Evolutionary conservation across 2,329 filamentous ascomycete species (phyloP).

Genomic region (Mariannaea elegans): DNA sequence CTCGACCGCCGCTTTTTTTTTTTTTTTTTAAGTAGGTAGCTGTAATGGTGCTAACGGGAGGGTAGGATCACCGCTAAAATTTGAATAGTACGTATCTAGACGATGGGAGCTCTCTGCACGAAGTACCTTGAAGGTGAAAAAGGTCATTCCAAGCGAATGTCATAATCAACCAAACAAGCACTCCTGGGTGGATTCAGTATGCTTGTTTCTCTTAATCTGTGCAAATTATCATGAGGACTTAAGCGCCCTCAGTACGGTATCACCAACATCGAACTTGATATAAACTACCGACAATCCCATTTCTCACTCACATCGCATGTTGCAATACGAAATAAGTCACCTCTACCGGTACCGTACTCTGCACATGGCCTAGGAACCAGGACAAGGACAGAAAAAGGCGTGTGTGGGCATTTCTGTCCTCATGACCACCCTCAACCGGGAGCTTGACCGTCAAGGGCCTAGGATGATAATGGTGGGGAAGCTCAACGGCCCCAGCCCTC

Average conservation of each 20-base stretch:
- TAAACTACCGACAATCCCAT: neutral
- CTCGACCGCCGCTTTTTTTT: conserved; percentile 13
- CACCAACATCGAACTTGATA: neutral
- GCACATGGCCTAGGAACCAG: too few species aligned
- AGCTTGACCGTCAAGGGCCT: neutral
- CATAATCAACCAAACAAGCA: too few species aligned
- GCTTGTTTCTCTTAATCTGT: too few species aligned
- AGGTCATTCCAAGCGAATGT: too few species aligned
- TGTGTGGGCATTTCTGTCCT: conserved; percentile 1
- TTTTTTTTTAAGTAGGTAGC: neutral
- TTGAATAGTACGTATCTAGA: too few species aligned
- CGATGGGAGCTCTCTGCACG: too few species aligned
- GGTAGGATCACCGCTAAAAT: conserved; percentile 15
- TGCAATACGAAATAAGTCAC: neutral
- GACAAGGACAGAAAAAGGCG: neutral
- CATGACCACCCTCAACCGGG: conserved; percentile 6
- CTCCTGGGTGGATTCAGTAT: too few species aligned
- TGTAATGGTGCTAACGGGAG: neutral
- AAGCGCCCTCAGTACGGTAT: neutral
- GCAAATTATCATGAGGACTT: too few species aligned
- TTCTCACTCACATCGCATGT: neutral
- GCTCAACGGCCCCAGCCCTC: too few species aligned
- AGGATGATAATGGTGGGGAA: conserved; percentile 1
- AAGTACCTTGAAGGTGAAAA: too few species aligned
- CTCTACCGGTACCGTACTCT: too few species aligned